Base-by-base conservation (phyloP, 192 early-diverging fungal genomes). In the Jimgerdemannia lactiflua region DNA sequence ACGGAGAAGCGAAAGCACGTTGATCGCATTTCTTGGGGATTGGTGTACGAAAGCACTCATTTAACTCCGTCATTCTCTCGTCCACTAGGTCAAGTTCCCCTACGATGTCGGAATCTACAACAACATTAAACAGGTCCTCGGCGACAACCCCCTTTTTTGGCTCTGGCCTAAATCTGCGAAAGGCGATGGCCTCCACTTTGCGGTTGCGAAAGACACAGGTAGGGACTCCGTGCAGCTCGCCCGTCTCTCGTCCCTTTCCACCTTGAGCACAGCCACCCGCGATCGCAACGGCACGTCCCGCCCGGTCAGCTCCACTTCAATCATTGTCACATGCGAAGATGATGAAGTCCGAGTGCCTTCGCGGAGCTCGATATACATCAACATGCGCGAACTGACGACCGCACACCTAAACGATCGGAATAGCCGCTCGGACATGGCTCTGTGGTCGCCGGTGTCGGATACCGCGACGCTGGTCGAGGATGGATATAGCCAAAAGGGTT, bases 101-200 rank as follows among this genome's bases (percentile, higher is more conserved):
- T 99, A 95, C 80, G 90, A 96, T 81, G 75, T 97, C 42, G 95
- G 95, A 7, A 71, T 85, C 6, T 73, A 90, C 74, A 80, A 79
- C 63, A 99, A 99, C 76, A 82, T 97, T 42, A 83, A 88, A 69
- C 73, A 85, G 11, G 88, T 97, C 14, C 87, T 99, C 69, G 97
- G 94, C n/a, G 73, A 79, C 3, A 85, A 79, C 69, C 77, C 86
- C 17, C 75, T 89, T 75, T 78, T 94, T 4, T 99, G 96, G 97
- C 88, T 91, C 78, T 79, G 92, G 79, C 95, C 96, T 18, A 82
- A 86, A 74, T 69, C 64, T 2, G 81, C 86, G 70, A 43, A 69
- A 6, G 92, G 93, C 43, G 86, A 89, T 20, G 97, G 97, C 9
- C 76, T 94, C 9, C 71, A 84, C 39, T 95, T 90, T 78, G 77